Base-by-base conservation (phyloP, 1,284 basidiomycete species). In the Ustilago lituana region DNA sequence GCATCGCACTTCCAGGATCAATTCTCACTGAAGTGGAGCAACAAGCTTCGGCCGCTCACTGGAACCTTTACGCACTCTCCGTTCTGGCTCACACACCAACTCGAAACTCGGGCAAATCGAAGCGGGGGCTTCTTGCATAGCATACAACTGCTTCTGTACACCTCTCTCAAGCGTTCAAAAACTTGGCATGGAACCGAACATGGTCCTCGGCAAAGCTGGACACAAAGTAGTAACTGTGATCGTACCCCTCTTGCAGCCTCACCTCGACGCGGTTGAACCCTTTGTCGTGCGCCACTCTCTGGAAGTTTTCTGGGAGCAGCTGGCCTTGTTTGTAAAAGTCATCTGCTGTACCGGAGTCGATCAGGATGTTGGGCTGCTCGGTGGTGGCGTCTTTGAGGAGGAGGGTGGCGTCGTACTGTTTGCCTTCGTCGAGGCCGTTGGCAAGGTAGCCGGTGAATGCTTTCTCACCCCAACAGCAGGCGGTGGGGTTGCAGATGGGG, bases 381-480 rank as follows among this genome's bases (percentile, higher is more conserved):
- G 38, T 87, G 44, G 85, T 87, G 44, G 85, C 84, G 71, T 84
- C 85, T n/a, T 85, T 75, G 59, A 98, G 88, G 44, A 98, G 86
- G 77, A 90, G 87, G 7, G 91, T 91, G 11, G 95, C 91, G 82
- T 98, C 95, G 81, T 96, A 92, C 36, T 83, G 83, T 78, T 88
- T 87, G 1, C 89, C 93, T 80, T 94, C 93, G 53, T 89, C 86
- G 17, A 90, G 66, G 3, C 91, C 92, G 17, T 84, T 20, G 11
- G 49, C 31, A 46, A 98, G 87, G 84, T 97, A 98, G n/a, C 92
- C 92, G 19, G 70, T 79, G 84, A 98, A 97, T 0, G 94, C 94
- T 81, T 95, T 96, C 75, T 90, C 85, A 27, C 96, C 95, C 94
- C 95, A 97, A 0, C 90, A 89, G 49, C 89, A 91, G 45, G 89